These are phyloP conservation scores for Phytophthora constricta DNA, from an alignment of 352 stramenopile genomes.

Conservation along the genomic window DNA sequence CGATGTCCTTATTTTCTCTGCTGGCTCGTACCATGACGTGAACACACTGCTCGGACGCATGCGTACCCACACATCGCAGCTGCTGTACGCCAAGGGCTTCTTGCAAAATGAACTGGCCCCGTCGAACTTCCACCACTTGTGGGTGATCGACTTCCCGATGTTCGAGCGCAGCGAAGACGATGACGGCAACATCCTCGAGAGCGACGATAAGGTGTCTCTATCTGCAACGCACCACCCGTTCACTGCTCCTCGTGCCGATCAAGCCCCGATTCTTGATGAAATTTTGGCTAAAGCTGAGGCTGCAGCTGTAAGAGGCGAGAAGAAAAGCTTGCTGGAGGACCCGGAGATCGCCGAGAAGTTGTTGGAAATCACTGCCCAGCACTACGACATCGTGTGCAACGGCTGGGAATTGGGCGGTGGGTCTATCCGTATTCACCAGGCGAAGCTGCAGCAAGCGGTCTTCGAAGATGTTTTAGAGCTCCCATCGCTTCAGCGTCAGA, in stretches of 20 bases:
- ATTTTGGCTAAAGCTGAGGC: conserved; percentile 38
- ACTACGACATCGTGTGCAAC: conserved; percentile 92
- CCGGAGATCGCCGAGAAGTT: conserved; percentile 59
- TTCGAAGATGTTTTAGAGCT: conserved; percentile 84
- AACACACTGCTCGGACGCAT: conserved; percentile 70
- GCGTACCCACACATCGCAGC: conserved; percentile 66
- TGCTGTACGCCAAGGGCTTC: conserved; percentile 65
- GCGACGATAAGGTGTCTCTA: conserved; percentile 45
- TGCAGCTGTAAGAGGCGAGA: conserved; percentile 14
- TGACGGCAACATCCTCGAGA: conserved; percentile 36
- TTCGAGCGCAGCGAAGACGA: conserved; percentile 80
- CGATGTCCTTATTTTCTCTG: conserved; percentile 74
- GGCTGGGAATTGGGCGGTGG: conserved; percentile 88
- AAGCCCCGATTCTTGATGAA: conserved; percentile 52
- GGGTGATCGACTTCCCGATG: conserved; percentile 90
- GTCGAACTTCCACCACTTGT: conserved; percentile 81
- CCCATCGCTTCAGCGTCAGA: conserved; percentile 67
- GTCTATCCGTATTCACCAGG: conserved; percentile 86
- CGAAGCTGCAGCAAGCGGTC: conserved; percentile 72
- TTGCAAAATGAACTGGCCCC: conserved; percentile 69
- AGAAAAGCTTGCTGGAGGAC: conserved; percentile 57
- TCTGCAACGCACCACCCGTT: conserved; percentile 90
- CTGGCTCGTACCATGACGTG: conserved; percentile 62
- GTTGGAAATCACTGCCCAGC: conserved; percentile 70
- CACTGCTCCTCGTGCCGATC: conserved; percentile 66